Evolutionary conservation across 345 rosid genomes (phyloP).

Genomic region (Gossypium rotundifolium): DNA sequence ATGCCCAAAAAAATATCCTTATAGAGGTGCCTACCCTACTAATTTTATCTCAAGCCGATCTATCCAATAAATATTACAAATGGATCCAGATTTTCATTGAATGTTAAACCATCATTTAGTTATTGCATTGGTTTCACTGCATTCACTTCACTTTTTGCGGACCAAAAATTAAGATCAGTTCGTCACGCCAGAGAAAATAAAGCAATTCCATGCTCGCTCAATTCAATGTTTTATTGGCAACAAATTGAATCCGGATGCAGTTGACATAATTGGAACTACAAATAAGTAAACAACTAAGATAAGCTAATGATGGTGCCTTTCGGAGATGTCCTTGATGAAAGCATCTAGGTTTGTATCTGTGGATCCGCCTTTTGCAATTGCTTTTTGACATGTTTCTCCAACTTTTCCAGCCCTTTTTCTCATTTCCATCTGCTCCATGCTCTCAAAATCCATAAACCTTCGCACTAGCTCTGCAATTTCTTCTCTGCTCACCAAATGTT

Average conservation of each 20-base stretch:
- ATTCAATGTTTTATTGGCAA: no score
- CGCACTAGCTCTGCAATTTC: slow-evolving; percentile 23
- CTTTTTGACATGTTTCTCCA: slow-evolving; percentile 11
- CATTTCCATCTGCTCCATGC: slow-evolving; percentile 16
- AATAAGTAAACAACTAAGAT: not conserved
- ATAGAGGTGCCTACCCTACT: no score
- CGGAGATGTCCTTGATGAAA: slow-evolving; percentile 13
- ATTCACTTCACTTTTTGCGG: no score
- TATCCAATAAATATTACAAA: no score
- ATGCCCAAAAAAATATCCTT: no score
- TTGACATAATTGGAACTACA: not conserved
- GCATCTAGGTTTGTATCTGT: slow-evolving; percentile 10
- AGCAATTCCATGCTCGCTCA: no score
- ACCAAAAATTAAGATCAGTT: no score
- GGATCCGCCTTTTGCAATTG: slow-evolving; percentile 28
- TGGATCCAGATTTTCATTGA: not conserved
- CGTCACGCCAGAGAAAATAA: not conserved
- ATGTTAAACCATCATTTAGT: not conserved
- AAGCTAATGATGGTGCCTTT: not conserved
- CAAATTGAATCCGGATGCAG: no score
- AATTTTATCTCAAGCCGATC: no score
- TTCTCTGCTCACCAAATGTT: slow-evolving; percentile 18
- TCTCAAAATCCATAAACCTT: slow-evolving; percentile 22
- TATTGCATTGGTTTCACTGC: not conserved
- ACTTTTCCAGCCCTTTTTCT: slow-evolving; percentile 19